These are phyloP conservation scores for Nakazawaea ishiwadae DNA, from an alignment of 805 yeast genomes.

Conservation along the genomic window DNA sequence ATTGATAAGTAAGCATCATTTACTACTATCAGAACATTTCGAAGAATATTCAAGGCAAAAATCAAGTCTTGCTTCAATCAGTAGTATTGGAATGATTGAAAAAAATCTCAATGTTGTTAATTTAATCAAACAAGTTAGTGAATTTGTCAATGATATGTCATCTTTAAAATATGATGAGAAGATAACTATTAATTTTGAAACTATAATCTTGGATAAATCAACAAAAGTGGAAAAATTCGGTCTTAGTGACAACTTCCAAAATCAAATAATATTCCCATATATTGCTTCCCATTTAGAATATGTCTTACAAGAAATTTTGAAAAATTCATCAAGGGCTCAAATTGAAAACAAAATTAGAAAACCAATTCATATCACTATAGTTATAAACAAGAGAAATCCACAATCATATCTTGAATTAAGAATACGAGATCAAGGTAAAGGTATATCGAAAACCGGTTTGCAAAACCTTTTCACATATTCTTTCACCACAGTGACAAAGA, in stretches of 20 bases:
- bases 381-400: constrained; percentile 25
- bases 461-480: constrained; percentile 79
- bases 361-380: constrained; percentile 46
- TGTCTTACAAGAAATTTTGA: constrained; percentile 78
- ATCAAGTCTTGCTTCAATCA: constrained; percentile 27
- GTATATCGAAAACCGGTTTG: constrained; percentile 66
- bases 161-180: constrained; percentile 77
- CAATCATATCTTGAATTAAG: constrained; percentile 48
- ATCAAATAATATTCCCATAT: constrained; percentile 69
- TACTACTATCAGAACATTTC: constrained; percentile 46
- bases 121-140: constrained; percentile 59
- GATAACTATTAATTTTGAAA: constrained; percentile 55
- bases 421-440: constrained; percentile 84
- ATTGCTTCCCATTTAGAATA: constrained; percentile 87
- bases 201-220: constrained; percentile 20
- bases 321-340: constrained; percentile 84
- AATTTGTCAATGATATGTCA: constrained; percentile 78
- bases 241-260: constrained; percentile 14
- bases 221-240: constrained; percentile 28
- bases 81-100: constrained; percentile 63
- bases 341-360: constrained; percentile 55
- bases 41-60: constrained; percentile 30
- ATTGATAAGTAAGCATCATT: constrained; percentile 80
- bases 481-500: constrained; percentile 62
- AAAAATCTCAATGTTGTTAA: constrained; percentile 59